Base-by-base conservation (phyloP, 192 early-diverging fungal genomes). In the Powellomyces hirtus region DNA sequence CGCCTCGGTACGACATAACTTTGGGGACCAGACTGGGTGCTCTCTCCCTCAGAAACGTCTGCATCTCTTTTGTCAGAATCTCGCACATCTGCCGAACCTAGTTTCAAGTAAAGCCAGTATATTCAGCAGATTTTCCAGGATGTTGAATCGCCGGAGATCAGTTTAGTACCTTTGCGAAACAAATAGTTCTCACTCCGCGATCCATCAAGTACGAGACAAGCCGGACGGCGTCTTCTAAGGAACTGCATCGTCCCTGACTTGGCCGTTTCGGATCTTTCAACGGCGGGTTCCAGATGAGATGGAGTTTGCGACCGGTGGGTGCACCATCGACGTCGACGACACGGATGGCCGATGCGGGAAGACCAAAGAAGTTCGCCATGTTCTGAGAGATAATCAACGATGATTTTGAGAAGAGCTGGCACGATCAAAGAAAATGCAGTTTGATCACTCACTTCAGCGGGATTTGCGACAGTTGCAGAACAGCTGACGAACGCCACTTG, bases 1-100 rank as follows among this genome's bases (percentile, higher is more conserved):
- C 93, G 13, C 83, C 93, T 11, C 93, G 85, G 64, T 95, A 95
- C 26, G 80, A 71, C 78, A 90, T 82, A 3, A 90, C 75, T 6
- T 57, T 61, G 4, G 51, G 53, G 16, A 68, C 38, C 0, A 79
- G 36, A 22, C 34, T 30, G 1, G 68, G 59, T 33, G 26, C 8
- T 2, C 31, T 27, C 40, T 75, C 62, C 1, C 77, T 50, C 71
- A 83, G 38, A 64, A 68, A 30, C 67, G 73, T 30, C 61, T 69
- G 42, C 13, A 65, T 14, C 42, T 75, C 72, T 51, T 79, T 61
- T 18, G 64, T 50, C 20, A 84, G 18, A 7, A 85, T 63, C 69
- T 89, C 86, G 69, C 85, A 87, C 16, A 57, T 60, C 14, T 61
- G 70, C 18, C 83, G 77, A 30, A 78, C 75, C 78, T 88, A 81